Evolutionary conservation across 2,329 filamentous ascomycete species (phyloP).

Genomic region (Taxawa tesnikishii): DNA sequence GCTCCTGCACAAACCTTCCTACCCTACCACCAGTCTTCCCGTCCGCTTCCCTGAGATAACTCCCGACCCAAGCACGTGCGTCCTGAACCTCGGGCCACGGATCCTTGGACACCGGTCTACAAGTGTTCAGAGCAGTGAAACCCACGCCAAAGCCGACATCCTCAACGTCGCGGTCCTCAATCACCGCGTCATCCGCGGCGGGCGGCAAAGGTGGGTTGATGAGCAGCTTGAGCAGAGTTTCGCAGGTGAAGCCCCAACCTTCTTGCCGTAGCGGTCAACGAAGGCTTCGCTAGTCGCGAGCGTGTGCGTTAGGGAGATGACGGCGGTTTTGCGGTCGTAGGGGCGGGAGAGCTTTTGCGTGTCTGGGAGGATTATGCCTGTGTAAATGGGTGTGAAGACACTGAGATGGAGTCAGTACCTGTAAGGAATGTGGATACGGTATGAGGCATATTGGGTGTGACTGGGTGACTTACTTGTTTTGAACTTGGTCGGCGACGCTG

Average conservation of each 20-base stretch:
- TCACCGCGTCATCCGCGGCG: constrained; percentile 52
- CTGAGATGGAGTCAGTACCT: constrained; percentile 23
- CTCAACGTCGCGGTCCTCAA: constrained; percentile 82
- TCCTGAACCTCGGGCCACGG: constrained; percentile 77
- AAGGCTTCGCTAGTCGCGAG: constrained; percentile 78
- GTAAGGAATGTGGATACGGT: background rate
- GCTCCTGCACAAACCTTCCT: constrained; percentile 56
- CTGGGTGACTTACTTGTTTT: constrained; percentile 50
- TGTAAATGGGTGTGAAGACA: constrained; percentile 76
- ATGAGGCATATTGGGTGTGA: too few relatives aligned
- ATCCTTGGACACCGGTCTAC: constrained; percentile 61
- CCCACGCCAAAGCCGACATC: constrained; percentile 91
- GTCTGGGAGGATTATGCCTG: constrained; percentile 72
- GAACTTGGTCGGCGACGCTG: constrained; percentile 67
- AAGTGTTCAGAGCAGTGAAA: constrained; percentile 87
- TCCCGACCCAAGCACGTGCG: constrained; percentile 71
- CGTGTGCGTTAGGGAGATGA: constrained; percentile 87
- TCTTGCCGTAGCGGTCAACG: constrained; percentile 54
- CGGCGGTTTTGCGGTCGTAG: constrained; percentile 83
- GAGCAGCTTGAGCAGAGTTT: constrained; percentile 76
- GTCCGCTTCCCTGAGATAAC: constrained; percentile 68
- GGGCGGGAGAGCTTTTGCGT: constrained; percentile 82
- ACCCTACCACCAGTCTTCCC: constrained; percentile 59
- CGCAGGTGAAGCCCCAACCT: constrained; percentile 84
- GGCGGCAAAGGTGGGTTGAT: constrained; percentile 71